phyloP scores from a whole-genome alignment of 768 basidiomycete species.

The Tricholomella constricta region DNA sequence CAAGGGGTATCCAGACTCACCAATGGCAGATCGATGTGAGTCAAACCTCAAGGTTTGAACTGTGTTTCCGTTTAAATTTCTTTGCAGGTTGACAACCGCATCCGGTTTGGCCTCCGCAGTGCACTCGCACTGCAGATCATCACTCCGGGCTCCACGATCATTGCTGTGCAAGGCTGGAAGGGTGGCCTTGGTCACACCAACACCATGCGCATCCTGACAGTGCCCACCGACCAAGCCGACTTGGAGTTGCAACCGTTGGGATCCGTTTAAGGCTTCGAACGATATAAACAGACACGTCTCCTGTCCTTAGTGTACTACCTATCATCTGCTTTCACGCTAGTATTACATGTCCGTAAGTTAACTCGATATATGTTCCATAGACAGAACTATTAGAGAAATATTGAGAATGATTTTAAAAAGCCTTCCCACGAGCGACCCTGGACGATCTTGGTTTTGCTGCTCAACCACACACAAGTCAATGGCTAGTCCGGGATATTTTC shows the following conservation, averaged over 20 bases:
- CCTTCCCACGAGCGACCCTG: not conserved
- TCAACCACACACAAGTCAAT: not conserved
- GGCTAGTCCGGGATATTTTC: slow-evolving; percentile 5
- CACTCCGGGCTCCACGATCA: slow-evolving; percentile 83
- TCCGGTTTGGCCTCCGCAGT: slow-evolving; percentile 83
- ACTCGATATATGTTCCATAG: not conserved
- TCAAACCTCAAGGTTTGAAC: slow-evolving; percentile 3
- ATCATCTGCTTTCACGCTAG: not conserved
- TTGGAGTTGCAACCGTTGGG: slow-evolving; percentile 59
- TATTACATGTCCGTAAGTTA: not conserved
- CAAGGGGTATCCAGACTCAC: slow-evolving; percentile 81
- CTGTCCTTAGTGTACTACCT: slow-evolving; percentile 3
- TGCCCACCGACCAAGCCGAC: slow-evolving; percentile 81
- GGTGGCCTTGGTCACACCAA: slow-evolving; percentile 96
- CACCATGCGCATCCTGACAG: slow-evolving; percentile 81
- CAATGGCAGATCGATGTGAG: slow-evolving; percentile 98
- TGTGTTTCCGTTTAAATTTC: slow-evolving; percentile 13
- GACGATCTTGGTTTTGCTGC: not conserved
- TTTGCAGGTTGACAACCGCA: slow-evolving; percentile 80
- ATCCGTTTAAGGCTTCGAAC: slow-evolving; percentile 11
- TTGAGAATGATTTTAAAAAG: not conserved
- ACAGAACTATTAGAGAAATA: not conserved
- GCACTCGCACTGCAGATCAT: slow-evolving; percentile 86
- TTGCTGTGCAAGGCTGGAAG: slow-evolving; percentile 99
- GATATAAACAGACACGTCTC: not conserved